A percentile compares a stretch with the other conserved stretches of the same genome.
Evolutionary conservation across 1,284 basidiomycete species (phyloP).

Genomic region (Malassezia globosa): DNA sequence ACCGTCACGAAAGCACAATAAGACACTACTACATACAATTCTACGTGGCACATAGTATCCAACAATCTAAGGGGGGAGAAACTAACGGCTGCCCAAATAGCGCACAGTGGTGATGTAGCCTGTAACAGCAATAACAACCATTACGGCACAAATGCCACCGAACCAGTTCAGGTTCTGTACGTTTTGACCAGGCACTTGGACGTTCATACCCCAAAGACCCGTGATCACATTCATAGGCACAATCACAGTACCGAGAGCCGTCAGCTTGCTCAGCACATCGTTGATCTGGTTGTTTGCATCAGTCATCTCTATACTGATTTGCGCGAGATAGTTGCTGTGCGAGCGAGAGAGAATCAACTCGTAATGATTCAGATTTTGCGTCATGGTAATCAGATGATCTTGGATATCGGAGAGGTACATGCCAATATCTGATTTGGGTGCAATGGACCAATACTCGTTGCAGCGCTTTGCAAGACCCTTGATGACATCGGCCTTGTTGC

Average conservation of each 20-base stretch:
- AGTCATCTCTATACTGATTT: constrained; percentile 52
- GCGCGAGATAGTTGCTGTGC: constrained; percentile 70
- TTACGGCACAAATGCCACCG: constrained; percentile 36
- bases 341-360: constrained; percentile 89
- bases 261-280: constrained; percentile 95
- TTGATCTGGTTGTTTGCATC: constrained; percentile 99
- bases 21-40: too few species aligned
- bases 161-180: constrained; percentile 41
- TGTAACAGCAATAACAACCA: constrained; percentile 39
- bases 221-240: constrained; percentile 54
- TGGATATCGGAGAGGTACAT: constrained; percentile 76
- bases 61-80: background rate
- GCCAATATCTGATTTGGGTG: constrained; percentile 94
- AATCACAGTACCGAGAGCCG: constrained; percentile 91
- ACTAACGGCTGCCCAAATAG: constrained; percentile 31
- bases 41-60: background rate
- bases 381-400: constrained; percentile 99
- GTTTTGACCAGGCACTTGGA: constrained; percentile 42
- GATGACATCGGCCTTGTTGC: constrained; percentile 98
- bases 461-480: constrained; percentile 92
- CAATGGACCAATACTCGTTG: constrained; percentile 98
- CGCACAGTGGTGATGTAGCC: constrained; percentile 43
- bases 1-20: constrained; percentile 5
- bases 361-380: constrained; percentile 60
- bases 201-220: constrained; percentile 47